Evolutionary conservation across 2,329 filamentous ascomycete species (phyloP).

Genomic region (Monilinia vaccinii-corymbosi): DNA sequence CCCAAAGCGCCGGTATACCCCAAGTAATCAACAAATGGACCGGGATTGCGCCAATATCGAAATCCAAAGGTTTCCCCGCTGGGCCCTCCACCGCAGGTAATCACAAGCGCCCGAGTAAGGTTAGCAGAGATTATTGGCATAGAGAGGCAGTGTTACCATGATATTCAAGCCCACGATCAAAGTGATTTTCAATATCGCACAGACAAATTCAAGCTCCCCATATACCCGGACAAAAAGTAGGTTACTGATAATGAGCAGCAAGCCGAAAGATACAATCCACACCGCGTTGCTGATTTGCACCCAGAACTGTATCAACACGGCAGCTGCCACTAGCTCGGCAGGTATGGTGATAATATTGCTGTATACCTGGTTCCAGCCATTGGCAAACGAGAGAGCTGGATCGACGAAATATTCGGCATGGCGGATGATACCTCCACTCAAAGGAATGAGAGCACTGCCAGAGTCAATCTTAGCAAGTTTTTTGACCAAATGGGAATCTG

Average conservation of each 20-base stretch:
- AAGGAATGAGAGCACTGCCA: slow-evolving; percentile 24
- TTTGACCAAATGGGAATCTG: too few relatives aligned
- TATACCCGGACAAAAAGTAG: slow-evolving; percentile 33
- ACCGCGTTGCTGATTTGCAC: slow-evolving; percentile 43
- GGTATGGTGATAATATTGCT: slow-evolving; percentile 26
- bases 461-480: neutral
- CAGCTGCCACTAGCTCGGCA: slow-evolving; percentile 53
- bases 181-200: slow-evolving; percentile 47
- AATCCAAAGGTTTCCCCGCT: slow-evolving; percentile 54
- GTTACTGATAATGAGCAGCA: slow-evolving; percentile 30
- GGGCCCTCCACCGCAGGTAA: slow-evolving; percentile 47
- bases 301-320: slow-evolving; percentile 56
- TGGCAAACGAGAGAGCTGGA: slow-evolving; percentile 28
- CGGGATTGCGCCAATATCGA: slow-evolving; percentile 39
- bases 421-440: slow-evolving; percentile 31
- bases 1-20: slow-evolving; percentile 45
- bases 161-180: slow-evolving; percentile 54
- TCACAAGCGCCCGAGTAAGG: slow-evolving; percentile 25
- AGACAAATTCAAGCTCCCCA: slow-evolving; percentile 45
- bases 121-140: neutral
- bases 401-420: slow-evolving; percentile 31
- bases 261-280: slow-evolving; percentile 34
- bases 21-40: slow-evolving; percentile 58
- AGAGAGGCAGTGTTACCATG: slow-evolving; percentile 27
- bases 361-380: slow-evolving; percentile 30